Base-by-base conservation (phyloP, 1,284 basidiomycete species). In the Ganoderma lingzhi region DNA sequence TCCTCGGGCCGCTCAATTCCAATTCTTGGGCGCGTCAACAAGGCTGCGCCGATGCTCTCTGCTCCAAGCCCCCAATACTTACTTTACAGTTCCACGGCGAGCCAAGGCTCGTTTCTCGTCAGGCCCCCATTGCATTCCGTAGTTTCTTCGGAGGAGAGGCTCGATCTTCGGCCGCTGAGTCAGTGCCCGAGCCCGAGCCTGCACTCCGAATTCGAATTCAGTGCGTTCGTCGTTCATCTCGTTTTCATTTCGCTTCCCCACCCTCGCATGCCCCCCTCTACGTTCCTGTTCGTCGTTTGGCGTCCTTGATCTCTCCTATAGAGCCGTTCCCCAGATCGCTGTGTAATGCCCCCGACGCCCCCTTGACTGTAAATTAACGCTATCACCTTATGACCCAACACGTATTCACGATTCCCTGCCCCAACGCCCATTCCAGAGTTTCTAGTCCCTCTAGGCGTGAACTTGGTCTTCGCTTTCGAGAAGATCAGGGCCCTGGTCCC, bases 341-440 rank as follows among this genome's bases (percentile, higher is more conserved):
- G 44, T 56, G 32, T 17, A 62, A 19, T 56, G 12, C 23, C 59
- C 19, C 39, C 59, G 59, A 35, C 59, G 48, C n/a, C n/a, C 23
- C 48, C 59, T 3, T 28, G 23, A 5, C 39, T 58, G 56, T 58
- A 58, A 37, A 58, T 58, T 35, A 39, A 58, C 17, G 35, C 35
- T 58, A 58, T 35, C 32, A 58, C 35, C 30, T 37, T 58, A 58
- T 58, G 56, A 58, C 53, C 53, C 19, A 39, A 51, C 48, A 12
- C 48, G 32, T 12, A 58, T 35, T n/a, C 51, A 8, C 23, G 51
- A 9, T 30, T 23, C 35, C 9, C 17, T 17, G 17, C 19, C 56
- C 55, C 35, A 35, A 35, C 53, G 53, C 32, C 53, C 35, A 8
- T 35, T 35, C 35, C 4, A 35, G 53, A 32, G 12, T 30, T 30